A percentile compares a stretch with the other conserved stretches of the same genome.
phyloP scores from a whole-genome alignment of 345 rosid genomes.

The Populus deltoides region DNA sequence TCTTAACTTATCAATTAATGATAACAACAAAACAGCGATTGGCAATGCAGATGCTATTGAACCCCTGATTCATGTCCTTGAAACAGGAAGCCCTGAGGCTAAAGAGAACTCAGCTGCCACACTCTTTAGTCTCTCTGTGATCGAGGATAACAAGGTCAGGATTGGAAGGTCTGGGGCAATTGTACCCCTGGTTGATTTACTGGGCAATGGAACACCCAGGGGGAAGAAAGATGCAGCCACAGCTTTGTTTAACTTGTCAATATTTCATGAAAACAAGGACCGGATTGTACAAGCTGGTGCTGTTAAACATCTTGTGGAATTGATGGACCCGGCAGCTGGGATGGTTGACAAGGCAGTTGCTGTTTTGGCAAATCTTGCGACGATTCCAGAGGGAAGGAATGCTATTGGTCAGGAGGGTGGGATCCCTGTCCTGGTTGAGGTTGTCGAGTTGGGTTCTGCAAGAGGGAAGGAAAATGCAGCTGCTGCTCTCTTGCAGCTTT shows the following conservation, averaged over 20 bases:
- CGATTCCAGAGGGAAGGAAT: conserved; percentile 64
- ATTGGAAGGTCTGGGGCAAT: conserved; percentile 89
- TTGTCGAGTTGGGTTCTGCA: conserved; percentile 87
- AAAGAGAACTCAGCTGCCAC: conserved; percentile 89
- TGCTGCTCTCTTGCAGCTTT: conserved; percentile 85
- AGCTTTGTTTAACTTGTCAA: conserved; percentile 79
- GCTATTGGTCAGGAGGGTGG: conserved; percentile 84
- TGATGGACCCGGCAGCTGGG: conserved; percentile 92
- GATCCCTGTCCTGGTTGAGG: conserved; percentile 81
- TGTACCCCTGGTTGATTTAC: conserved; percentile 74
- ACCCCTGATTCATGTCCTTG: conserved; percentile 73
- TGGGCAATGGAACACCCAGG: conserved; percentile 74
- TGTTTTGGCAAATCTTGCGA: conserved; percentile 89
- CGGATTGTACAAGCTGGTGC: conserved; percentile 86
- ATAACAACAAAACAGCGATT: conserved; percentile 70
- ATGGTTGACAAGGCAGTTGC: conserved; percentile 95
- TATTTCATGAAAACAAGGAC: conserved; percentile 74
- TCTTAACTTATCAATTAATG: conserved; percentile 79
- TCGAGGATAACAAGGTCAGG: conserved; percentile 73
- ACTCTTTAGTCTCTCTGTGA: conserved; percentile 76
- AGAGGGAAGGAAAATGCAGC: conserved; percentile 96
- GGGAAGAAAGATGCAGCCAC: conserved; percentile 96
- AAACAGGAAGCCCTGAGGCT: conserved; percentile 79
- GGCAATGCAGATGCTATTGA: conserved; percentile 70
- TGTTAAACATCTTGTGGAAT: conserved; percentile 74